These are phyloP conservation scores for Trichophyton simii DNA, from an alignment of 2,329 filamentous ascomycete genomes.

Conservation along the genomic window DNA sequence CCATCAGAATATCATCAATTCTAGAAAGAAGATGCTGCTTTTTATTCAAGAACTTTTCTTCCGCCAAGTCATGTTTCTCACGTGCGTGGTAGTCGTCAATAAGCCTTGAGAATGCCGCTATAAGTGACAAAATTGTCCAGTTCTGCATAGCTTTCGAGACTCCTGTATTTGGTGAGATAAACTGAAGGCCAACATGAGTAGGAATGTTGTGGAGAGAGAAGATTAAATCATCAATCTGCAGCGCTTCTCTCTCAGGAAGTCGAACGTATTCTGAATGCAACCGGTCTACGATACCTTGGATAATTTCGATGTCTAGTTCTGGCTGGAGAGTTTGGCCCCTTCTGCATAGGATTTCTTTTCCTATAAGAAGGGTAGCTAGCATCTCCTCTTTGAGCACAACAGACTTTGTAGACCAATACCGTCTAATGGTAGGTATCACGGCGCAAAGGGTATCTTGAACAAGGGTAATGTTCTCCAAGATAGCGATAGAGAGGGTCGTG, in stretches of 20 bases:
- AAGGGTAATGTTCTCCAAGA: constrained; percentile 55
- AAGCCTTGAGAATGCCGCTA: constrained; percentile 30
- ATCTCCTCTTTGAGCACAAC: constrained; percentile 62
- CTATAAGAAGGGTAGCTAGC: constrained; percentile 56
- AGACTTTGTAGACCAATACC: constrained; percentile 65
- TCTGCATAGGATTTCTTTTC: constrained; percentile 46
- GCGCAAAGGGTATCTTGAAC: constrained; percentile 48
- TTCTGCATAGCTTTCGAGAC: constrained; percentile 26
- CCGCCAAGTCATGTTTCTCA: constrained; percentile 6
- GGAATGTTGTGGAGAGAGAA: constrained; percentile 33
- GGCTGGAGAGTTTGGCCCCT: constrained; percentile 23
- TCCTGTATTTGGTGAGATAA: constrained; percentile 28
- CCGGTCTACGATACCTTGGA: constrained; percentile 56
- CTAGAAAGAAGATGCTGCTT: constrained; percentile 26
- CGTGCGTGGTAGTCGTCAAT: constrained; percentile 19
- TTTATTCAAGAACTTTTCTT: constrained; percentile 18
- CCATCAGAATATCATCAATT: constrained; percentile 26
- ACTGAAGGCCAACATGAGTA: constrained; percentile 25
- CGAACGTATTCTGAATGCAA: constrained; percentile 69
- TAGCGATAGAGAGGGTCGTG: constrained; percentile 49
- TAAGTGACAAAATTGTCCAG: constrained; percentile 30
- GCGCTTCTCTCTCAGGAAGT: constrained; percentile 54
- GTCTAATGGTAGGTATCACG: constrained; percentile 57
- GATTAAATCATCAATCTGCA: constrained; percentile 66
- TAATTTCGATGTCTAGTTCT: constrained; percentile 28